A percentile compares a stretch with the other conserved stretches of the same genome.
Evolutionary conservation across 2,329 filamentous ascomycete species (phyloP).

Genomic region (Onygenales sp.): DNA sequence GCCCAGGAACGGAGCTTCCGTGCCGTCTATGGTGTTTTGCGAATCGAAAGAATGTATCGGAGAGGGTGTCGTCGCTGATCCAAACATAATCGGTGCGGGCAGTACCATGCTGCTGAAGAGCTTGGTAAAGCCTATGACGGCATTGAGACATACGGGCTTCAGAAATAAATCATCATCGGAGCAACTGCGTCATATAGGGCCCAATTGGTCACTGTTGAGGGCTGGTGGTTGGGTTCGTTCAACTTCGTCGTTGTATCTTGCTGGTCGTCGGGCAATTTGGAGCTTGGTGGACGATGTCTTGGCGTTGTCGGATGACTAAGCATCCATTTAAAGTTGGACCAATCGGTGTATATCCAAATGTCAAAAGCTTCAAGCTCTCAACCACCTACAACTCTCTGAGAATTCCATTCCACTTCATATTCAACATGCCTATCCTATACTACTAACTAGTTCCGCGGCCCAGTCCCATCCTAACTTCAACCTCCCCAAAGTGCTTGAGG

Average conservation of each 20-base stretch:
- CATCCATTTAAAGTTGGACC: neutral
- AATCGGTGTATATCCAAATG: neutral
- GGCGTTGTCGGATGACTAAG: neutral
- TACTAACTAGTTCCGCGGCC: neutral
- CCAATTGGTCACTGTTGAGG: neutral
- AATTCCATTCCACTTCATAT: no score
- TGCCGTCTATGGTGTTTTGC: constrained; percentile 40
- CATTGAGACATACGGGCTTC: constrained; percentile 31
- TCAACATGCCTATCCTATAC: no score
- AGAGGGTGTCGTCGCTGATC: constrained; percentile 37
- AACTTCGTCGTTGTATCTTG: neutral
- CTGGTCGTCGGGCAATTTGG: neutral
- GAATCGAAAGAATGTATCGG: constrained; percentile 40
- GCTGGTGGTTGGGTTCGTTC: neutral
- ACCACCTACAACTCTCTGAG: no score
- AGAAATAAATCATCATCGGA: constrained; percentile 8
- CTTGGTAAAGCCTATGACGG: constrained; percentile 33
- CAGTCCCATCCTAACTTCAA: neutral
- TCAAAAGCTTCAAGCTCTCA: no score
- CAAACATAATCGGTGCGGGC: constrained; percentile 28
- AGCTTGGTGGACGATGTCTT: neutral
- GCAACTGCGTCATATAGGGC: neutral
- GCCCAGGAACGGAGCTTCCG: constrained; percentile 53
- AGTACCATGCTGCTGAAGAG: constrained; percentile 18
- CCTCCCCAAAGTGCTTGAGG: constrained; percentile 17